Conservation (phyloP, 2,329 filamentous ascomycete genomes). For the Teratosphaeria zuluensis region DNA sequence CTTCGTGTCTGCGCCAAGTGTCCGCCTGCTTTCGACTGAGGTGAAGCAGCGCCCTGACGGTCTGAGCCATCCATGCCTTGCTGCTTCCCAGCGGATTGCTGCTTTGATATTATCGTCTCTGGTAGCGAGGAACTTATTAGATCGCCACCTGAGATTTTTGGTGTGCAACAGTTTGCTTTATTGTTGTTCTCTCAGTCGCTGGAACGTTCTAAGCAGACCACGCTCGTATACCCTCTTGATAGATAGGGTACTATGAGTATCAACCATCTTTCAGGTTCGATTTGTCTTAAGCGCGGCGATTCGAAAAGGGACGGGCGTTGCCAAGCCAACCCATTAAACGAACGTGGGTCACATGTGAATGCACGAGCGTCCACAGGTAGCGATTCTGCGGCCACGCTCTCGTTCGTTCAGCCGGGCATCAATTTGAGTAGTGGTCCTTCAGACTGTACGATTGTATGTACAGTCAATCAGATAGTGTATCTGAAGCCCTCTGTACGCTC, state of each 20-base stretch:
- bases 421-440: too few species aligned
- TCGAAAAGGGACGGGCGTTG: not conserved
- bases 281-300: not conserved
- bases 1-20: not conserved
- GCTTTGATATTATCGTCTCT: not conserved
- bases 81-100: not conserved
- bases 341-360: not conserved
- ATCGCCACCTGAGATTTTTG: not conserved
- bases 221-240: not conserved
- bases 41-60: not conserved
- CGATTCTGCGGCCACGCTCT: too few species aligned
- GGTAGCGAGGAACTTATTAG: not conserved
- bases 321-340: not conserved
- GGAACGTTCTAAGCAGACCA: not conserved
- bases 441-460: not conserved
- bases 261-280: not conserved
- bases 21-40: not conserved
- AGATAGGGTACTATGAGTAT: not conserved
- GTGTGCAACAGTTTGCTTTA: not conserved
- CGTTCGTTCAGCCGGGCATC: too few species aligned
- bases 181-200: not conserved
- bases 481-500: conserved; percentile 32
- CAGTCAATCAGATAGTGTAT: conserved; percentile 30
- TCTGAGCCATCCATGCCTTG: not conserved
- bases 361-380: not conserved